Evolutionary conservation across 306 rosid species (phyloP).

Genomic region (Malus asiatica): DNA sequence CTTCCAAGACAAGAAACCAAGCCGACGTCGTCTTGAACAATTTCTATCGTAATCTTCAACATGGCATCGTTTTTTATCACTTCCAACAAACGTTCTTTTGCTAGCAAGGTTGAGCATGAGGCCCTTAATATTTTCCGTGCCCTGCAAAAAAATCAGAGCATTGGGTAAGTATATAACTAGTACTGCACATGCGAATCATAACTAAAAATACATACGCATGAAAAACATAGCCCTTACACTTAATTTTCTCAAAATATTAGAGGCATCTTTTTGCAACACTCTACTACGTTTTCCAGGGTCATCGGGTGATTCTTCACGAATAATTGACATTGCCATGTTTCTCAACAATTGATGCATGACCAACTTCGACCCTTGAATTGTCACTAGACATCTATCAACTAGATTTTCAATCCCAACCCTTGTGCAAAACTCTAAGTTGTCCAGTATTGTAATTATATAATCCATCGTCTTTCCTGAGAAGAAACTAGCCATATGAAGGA

Average conservation of each 20-base stretch:
- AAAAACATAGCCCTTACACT: background rate
- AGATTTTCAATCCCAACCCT: background rate
- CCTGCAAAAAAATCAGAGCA: background rate
- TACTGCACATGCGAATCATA: background rate
- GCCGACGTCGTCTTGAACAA: background rate
- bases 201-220: background rate
- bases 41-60: background rate
- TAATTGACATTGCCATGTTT: no score
- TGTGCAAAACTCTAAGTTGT: background rate
- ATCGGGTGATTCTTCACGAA: no score
- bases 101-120: background rate
- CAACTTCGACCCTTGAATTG: no score
- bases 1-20: background rate
- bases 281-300: background rate
- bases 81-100: background rate
- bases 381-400: background rate
- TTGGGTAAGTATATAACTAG: background rate
- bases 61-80: background rate
- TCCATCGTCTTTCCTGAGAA: background rate
- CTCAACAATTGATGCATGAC: no score
- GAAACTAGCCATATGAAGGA: background rate
- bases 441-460: background rate
- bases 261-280: background rate
- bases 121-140: background rate
- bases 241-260: background rate